A percentile compares a stretch with the other conserved stretches of the same genome.
phyloP scores from a whole-genome alignment of 129 eudicot genomes.

The Glebionis coronaria region DNA sequence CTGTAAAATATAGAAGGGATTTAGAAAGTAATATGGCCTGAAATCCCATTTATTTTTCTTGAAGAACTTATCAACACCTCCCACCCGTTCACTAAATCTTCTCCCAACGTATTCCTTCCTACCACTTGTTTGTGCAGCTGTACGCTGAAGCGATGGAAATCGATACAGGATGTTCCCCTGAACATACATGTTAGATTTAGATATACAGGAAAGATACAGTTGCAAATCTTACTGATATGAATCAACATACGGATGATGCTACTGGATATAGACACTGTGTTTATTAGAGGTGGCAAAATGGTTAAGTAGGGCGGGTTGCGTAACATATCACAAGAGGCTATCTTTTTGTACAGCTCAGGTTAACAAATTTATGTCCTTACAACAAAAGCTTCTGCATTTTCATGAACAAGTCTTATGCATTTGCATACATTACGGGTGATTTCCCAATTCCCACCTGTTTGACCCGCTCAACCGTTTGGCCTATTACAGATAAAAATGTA shows the following conservation, averaged over 20 bases:
- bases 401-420: not conserved
- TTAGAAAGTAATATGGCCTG: constrained; percentile 44
- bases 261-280: not conserved
- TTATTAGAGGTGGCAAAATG: not conserved
- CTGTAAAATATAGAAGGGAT: not conserved
- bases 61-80: constrained; percentile 63
- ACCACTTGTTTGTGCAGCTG: too few relatives aligned
- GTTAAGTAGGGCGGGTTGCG: not conserved
- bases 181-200: not conserved
- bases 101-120: constrained; percentile 78
- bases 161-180: too few relatives aligned
- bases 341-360: constrained; percentile 8
- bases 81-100: constrained; percentile 72
- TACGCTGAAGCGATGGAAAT: too few relatives aligned
- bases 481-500: too few relatives aligned
- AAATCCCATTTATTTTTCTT: constrained; percentile 80
- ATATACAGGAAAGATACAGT: not conserved
- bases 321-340: not conserved
- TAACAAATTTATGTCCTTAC: not conserved
- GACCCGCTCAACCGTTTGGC: too few relatives aligned
- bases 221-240: not conserved
- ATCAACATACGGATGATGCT: not conserved
- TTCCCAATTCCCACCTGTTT: not conserved
- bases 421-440: not conserved
- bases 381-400: too few relatives aligned